Conservation (phyloP, 176 grass and related monocot species). For the Paspalum notatum region DNA sequence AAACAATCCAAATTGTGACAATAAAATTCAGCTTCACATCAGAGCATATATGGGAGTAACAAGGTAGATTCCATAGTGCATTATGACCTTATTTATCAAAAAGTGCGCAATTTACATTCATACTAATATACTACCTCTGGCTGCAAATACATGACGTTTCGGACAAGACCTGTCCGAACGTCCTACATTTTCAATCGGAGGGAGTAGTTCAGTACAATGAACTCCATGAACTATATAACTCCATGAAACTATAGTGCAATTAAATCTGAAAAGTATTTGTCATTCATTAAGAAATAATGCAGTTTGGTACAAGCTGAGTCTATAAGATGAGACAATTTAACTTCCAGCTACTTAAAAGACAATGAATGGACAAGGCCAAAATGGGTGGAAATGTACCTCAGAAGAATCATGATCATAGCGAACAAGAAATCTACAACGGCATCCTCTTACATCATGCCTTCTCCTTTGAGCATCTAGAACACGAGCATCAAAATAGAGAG, state of each 20-base stretch:
- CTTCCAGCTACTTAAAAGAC: not conserved
- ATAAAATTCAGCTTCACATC: not conserved
- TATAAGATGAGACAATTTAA: not conserved
- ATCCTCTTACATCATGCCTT: conserved; percentile 83
- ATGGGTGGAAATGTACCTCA: conserved; percentile 50
- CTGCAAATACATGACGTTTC: too few relatives aligned
- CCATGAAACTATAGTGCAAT: not conserved
- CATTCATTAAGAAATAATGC: not conserved
- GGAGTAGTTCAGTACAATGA: too few relatives aligned
- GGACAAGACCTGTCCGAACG: too few relatives aligned
- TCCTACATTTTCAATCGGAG: too few relatives aligned
- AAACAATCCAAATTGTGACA: not conserved
- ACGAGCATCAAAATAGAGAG: conserved; percentile 83
- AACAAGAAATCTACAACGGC: conserved; percentile 86
- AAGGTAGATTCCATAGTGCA: not conserved
- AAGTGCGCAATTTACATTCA: too few relatives aligned
- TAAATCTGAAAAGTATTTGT: not conserved
- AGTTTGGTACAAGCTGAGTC: not conserved
- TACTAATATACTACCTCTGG: too few relatives aligned
- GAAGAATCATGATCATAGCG: conserved; percentile 84
- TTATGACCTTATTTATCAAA: not conserved
- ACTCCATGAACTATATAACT: not conserved
- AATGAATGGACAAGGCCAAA: not conserved
- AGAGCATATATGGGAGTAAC: not conserved
- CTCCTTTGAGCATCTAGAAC: conserved; percentile 90